phyloP scores from a whole-genome alignment of 345 rosid species.

The Citrus trifoliata region DNA sequence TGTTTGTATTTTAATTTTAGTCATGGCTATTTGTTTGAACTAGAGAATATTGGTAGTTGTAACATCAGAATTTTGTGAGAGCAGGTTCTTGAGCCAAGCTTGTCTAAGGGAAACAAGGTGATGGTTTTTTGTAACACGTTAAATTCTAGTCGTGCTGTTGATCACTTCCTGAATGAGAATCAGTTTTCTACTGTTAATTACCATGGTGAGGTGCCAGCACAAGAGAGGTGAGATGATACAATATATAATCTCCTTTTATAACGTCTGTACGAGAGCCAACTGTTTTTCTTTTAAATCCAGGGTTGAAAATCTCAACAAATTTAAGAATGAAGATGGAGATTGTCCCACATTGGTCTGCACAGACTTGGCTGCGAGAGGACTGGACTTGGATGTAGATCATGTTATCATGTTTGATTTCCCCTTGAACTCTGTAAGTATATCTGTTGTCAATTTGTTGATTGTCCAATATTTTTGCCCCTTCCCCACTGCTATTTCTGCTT shows the following conservation, averaged over 20 bases:
- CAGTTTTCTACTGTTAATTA: conserved; percentile 85
- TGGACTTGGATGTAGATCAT: conserved; percentile 88
- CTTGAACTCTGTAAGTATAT: conserved; percentile 66
- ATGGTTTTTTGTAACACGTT: conserved; percentile 93
- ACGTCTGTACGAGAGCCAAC: background rate
- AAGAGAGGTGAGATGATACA: conserved; percentile 58
- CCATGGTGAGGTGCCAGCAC: conserved; percentile 96
- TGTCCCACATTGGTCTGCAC: conserved; percentile 95
- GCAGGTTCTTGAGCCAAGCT: conserved; percentile 96
- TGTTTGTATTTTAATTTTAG: background rate
- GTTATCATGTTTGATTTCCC: conserved; percentile 97
- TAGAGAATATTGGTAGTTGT: background rate
- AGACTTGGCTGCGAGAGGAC: conserved; percentile 94
- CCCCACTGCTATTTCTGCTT: background rate
- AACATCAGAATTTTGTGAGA: conserved; percentile 15
- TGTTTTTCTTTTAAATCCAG: conserved; percentile 29
- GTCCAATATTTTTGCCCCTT: background rate
- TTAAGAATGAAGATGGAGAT: conserved; percentile 84
- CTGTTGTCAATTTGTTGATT: background rate
- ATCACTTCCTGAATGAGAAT: conserved; percentile 82
- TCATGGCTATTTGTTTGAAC: background rate
- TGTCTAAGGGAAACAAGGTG: conserved; percentile 89
- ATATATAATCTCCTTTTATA: background rate
- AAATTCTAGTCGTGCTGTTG: conserved; percentile 90
- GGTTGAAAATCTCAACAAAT: conserved; percentile 83